Evolutionary conservation across 1,139 yeast genomes (phyloP), one percentile per base, ranked within the genome.

Genomic region (Zhuliangozyma parablackwelliae): DNA sequence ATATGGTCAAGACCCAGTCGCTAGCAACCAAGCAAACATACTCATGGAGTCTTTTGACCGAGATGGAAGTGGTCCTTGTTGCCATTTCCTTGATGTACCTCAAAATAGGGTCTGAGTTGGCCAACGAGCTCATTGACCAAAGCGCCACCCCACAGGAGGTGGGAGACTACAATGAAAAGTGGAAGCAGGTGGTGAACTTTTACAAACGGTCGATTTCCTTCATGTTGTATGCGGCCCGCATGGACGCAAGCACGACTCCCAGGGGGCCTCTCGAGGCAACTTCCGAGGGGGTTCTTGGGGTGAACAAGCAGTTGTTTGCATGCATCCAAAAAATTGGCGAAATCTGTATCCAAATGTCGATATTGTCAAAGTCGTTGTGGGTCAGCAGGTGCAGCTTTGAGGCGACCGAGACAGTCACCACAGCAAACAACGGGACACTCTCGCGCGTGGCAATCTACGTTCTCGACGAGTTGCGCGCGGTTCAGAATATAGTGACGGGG

Each of bases 371-470:
- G 43, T 63, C 63, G 16, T 60, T 69, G 3, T 67, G 73, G 72
- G 39, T 61, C 12, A 68, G 65, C 43, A 47, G 75, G 33, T 51
- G 51, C 32, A 46, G 55, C n/a, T 62, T 53, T 37, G 51, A 57
- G 32, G 47, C 44, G 13, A 47, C 49, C 7, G 69, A 65, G 36
- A 38, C 61, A 1, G 57, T 65, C 30, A 49, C 50, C 9, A 54
- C 66, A 7, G 53, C 47, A 11, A 69, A 67, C 38, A 70, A 69
- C 43, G 71, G 69, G 1, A 63, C 68, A 0, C 50, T 70, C 21
- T 58, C 72, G 9, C 51, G 74, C 38, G 75, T 70, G 8, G 69
- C 75, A 3, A 61, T 70, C 2, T 68, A 54, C 45, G 54, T 63
- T 1, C 43, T 63, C 31, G 63, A 63, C 42, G 75, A 69, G 43